Evolutionary conservation across 306 rosid species (phyloP), one percentile per base, ranked within the genome.

Genomic region (Pterocarpus macrocarpus): DNA sequence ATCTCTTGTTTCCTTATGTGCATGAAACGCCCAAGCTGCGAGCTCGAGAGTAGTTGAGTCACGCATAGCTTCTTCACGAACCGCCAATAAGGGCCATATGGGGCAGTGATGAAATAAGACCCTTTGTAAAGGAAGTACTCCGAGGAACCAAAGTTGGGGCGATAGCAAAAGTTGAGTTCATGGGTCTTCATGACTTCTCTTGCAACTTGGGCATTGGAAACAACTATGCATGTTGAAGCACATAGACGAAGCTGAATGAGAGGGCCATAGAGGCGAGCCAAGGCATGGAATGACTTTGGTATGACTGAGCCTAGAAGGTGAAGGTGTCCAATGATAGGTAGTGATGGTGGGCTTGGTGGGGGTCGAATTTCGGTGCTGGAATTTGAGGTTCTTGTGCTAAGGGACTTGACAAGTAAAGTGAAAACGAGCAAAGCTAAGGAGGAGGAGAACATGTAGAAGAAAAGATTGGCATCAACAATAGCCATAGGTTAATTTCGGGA

Each of bases 61-160:
- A 90, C 82, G 32, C 86, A 87, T 0, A 89, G 77, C 59, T 79
- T 92, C 86, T 88, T 92, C 86, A 92, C 85, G 93, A 90, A 92
- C 59, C 88, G 73, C 93, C 91, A 85, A 53, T 86, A 90, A 32
- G 85, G 82, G 8, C 93, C 92, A 50, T 89, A 92, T 1, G 87
- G 89, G 34, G 93, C 89, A 30, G 83, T 63, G 56, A 86, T 53
- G 50, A 92, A 89, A 33, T 59, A 61, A 5, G 92, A 90, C 1
- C 90, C 90, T 43, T 71, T 76, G 22, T 90, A 90, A 0, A 45
- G 64, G 78, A 65, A 80, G 76, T 82, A 49, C 2, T 92, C 89
- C 0, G 87, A 77, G 66, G 93, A 87, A 0, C 89, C 92, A 12
- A 85, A 89, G 10, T 85, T 77, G 1, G 92, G 94, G 16, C 93